A percentile compares a stretch with the other conserved stretches of the same genome.
These are phyloP conservation scores for Candida jianshihensis DNA, from an alignment of 805 yeast species.

Conservation along the genomic window DNA sequence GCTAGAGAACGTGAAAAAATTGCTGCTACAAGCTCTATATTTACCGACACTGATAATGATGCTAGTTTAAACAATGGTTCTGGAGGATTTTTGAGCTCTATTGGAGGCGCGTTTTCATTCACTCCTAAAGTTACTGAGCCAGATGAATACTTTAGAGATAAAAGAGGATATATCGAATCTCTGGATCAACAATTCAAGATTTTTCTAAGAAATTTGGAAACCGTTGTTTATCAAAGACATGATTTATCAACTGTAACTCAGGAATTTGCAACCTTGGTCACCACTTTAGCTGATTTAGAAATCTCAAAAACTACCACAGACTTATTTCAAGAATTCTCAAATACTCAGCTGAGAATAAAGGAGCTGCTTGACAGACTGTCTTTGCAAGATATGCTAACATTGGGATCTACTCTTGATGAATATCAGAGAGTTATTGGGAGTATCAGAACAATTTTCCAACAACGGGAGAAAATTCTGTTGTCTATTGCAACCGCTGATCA, in stretches of 20 bases:
- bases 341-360: conserved; percentile 61
- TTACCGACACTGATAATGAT: conserved; percentile 23
- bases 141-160: conserved; percentile 69
- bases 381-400: conserved; percentile 76
- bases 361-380: conserved; percentile 73
- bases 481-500: conserved; percentile 41
- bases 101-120: conserved; percentile 59
- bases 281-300: conserved; percentile 66
- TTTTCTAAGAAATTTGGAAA: conserved; percentile 63
- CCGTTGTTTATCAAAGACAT: conserved; percentile 65
- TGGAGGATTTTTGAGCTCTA: conserved; percentile 61
- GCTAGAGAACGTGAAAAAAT: conserved; percentile 59
- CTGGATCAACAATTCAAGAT: conserved; percentile 68
- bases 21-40: conserved; percentile 36
- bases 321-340: conserved; percentile 64
- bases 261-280: conserved; percentile 53
- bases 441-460: conserved; percentile 63
- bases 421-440: conserved; percentile 74
- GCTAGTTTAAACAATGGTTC: conserved; percentile 26
- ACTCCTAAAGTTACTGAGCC: conserved; percentile 66
- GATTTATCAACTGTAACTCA: conserved; percentile 64
- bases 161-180: conserved; percentile 60
- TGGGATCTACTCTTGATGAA: conserved; percentile 85
- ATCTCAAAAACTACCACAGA: conserved; percentile 58
- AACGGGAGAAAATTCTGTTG: conserved; percentile 53